phyloP scores from a whole-genome alignment of 257 asterid genomes.

The Primulina eburnea region DNA sequence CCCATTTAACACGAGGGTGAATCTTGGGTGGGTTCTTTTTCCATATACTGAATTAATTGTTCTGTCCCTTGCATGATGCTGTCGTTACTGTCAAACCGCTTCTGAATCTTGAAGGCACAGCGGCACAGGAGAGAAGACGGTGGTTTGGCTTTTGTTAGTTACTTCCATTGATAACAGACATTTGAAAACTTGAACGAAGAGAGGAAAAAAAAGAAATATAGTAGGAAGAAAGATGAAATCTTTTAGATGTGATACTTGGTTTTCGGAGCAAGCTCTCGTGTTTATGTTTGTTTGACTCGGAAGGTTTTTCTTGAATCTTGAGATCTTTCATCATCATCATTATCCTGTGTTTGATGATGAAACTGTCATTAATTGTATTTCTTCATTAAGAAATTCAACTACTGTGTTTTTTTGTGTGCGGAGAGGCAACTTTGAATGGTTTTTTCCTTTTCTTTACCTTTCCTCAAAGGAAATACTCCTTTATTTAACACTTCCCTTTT shows the following conservation, averaged over 20 bases:
- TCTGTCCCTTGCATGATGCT: slow-evolving; percentile 29
- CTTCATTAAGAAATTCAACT: slow-evolving; percentile 44
- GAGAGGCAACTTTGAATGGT: slow-evolving; percentile 27
- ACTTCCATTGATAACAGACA: slow-evolving; percentile 38
- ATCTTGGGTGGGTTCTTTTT: slow-evolving; percentile 8
- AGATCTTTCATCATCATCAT: neutral
- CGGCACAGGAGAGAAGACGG: slow-evolving; percentile 41
- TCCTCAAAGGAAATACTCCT: slow-evolving; percentile 27
- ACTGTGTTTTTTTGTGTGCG: slow-evolving; percentile 22
- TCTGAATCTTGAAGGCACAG: slow-evolving; percentile 41
- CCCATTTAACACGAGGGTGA: neutral
- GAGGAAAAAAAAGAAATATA: slow-evolving; percentile 14
- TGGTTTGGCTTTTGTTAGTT: slow-evolving; percentile 44
- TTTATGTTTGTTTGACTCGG: slow-evolving; percentile 18
- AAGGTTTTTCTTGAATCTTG: slow-evolving; percentile 20
- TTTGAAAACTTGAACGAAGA: slow-evolving; percentile 12
- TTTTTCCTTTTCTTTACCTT: slow-evolving; percentile 20
- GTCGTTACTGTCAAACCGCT: slow-evolving; percentile 52
- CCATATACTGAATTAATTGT: slow-evolving; percentile 36
- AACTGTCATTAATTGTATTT: slow-evolving; percentile 16
- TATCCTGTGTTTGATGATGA: slow-evolving; percentile 7
- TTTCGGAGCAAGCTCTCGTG: slow-evolving; percentile 18
- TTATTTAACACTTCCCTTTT: slow-evolving; percentile 10
- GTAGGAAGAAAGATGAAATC: neutral
- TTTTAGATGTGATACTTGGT: slow-evolving; percentile 11